Conservation (phyloP, 2,329 filamentous ascomycete genomes). For the Sclerotinia trifoliorum region DNA sequence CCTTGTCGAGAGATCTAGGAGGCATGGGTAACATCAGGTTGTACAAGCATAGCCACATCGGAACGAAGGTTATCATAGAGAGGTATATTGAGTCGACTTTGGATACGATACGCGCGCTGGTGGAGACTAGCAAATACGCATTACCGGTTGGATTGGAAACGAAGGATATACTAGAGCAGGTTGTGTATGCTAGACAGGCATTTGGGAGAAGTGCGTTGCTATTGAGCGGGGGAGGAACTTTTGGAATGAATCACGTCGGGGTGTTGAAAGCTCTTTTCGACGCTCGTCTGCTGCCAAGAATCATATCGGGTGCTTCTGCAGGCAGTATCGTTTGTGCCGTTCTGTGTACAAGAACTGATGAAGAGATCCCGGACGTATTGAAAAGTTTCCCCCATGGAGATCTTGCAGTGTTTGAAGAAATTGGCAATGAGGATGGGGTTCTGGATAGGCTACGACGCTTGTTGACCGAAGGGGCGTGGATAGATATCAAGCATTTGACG, state of each 20-base stretch:
- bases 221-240: constrained; percentile 67
- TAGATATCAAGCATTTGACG: constrained; percentile 78
- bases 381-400: constrained; percentile 61
- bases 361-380: constrained; percentile 59
- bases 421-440: constrained; percentile 59
- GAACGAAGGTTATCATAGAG: constrained; percentile 85
- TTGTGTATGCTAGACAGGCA: constrained; percentile 60
- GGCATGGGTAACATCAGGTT: constrained; percentile 81
- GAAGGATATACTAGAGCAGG: constrained; percentile 54
- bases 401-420: constrained; percentile 61
- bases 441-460: constrained; percentile 69
- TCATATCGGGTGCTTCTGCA: constrained; percentile 67
- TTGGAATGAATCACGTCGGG: constrained; percentile 71
- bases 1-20: constrained; percentile 76
- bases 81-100: constrained; percentile 79
- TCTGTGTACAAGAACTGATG: constrained; percentile 61
- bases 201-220: constrained; percentile 66
- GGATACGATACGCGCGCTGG: constrained; percentile 68
- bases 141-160: constrained; percentile 54
- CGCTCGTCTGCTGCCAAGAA: constrained; percentile 60
- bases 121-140: constrained; percentile 56
- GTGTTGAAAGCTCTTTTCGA: constrained; percentile 67
- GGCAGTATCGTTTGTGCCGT: constrained; percentile 69
- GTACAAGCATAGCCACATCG: constrained; percentile 80
- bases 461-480: constrained; percentile 78